A percentile compares a stretch with the other conserved stretches of the same genome.
Evolutionary conservation across 1,139 yeast genomes (phyloP).

Genomic region (Pichia sp.): DNA sequence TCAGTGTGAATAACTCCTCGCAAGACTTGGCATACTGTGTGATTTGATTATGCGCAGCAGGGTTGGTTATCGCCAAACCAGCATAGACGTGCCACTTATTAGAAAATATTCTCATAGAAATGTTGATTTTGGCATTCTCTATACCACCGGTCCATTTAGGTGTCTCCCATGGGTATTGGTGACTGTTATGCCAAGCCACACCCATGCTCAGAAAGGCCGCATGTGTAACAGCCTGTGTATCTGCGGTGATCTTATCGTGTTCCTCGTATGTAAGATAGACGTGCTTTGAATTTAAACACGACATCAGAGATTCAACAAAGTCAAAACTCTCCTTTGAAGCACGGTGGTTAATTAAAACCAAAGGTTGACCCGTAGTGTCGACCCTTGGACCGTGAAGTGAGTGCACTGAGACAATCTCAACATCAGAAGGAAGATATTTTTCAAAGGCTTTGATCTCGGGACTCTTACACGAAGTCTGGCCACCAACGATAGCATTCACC

Average conservation of each 20-base stretch:
- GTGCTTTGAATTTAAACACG: conserved; percentile 68
- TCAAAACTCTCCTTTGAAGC: conserved; percentile 48
- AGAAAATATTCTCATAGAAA: conserved; percentile 79
- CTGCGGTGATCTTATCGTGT: conserved; percentile 94
- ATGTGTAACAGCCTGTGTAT: conserved; percentile 97
- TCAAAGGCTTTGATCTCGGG: conserved; percentile 90
- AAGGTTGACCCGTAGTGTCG: conserved; percentile 83
- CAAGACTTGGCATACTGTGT: conserved; percentile 82
- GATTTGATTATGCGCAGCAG: conserved; percentile 87
- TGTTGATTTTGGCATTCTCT: conserved; percentile 92
- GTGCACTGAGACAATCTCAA: conserved; percentile 78
- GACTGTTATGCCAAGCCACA: conserved; percentile 79
- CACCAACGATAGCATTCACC: conserved; percentile 89
- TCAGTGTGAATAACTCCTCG: conserved; percentile 73
- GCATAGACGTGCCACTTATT: conserved; percentile 99
- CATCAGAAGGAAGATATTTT: conserved; percentile 62
- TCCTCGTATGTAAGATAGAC: conserved; percentile 77
- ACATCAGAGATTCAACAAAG: conserved; percentile 57
- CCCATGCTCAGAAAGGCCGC: conserved; percentile 98
- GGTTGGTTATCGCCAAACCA: conserved; percentile 91
- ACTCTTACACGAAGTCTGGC: conserved; percentile 91
- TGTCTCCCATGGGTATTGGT: conserved; percentile 90
- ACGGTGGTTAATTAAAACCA: conserved; percentile 75
- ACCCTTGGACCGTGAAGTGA: conserved; percentile 94
- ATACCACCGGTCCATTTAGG: conserved; percentile 87